A percentile compares a stretch with the other conserved stretches of the same genome.
These are phyloP conservation scores for Leccinum incarnatum DNA, from an alignment of 768 basidiomycete genomes.

Conservation along the genomic window DNA sequence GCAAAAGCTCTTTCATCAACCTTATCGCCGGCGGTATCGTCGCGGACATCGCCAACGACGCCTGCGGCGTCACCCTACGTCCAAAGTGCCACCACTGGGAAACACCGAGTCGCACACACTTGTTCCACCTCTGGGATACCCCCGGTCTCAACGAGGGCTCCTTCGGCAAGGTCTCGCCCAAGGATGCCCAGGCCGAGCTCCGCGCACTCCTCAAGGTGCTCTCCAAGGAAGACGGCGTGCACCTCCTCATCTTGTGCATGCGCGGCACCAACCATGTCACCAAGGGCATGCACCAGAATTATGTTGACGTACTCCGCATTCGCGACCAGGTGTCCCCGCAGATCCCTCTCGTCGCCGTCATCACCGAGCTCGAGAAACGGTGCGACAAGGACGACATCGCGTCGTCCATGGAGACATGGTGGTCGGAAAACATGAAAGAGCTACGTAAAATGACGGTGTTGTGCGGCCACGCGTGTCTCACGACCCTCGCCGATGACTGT, in stretches of 20 bases:
- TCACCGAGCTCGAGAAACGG: constrained; percentile 26
- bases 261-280: constrained; percentile 19
- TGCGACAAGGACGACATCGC: constrained; percentile 9
- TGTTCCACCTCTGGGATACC: constrained; percentile 25
- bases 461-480: constrained; percentile 22
- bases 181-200: constrained; percentile 18
- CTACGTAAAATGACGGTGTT: constrained; percentile 12
- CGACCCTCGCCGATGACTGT: constrained; percentile 21
- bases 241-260: constrained; percentile 27
- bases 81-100: constrained; percentile 16
- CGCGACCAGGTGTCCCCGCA: constrained; percentile 19
- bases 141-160: constrained; percentile 24
- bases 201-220: constrained; percentile 19
- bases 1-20: constrained; percentile 28
- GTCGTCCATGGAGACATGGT: constrained; percentile 26
- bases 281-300: constrained; percentile 22
- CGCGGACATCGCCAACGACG: constrained; percentile 21
- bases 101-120: constrained; percentile 15
- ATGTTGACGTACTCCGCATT: constrained; percentile 15
- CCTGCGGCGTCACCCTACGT: constrained; percentile 20
- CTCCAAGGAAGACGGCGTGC: constrained; percentile 22
- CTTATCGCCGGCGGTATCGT: constrained; percentile 16
- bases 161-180: constrained; percentile 23
- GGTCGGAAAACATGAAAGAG: constrained; percentile 9
- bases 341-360: constrained; percentile 25